Base-by-base conservation (phyloP, 2,329 filamentous ascomycete species). In the Penicillium sp. region DNA sequence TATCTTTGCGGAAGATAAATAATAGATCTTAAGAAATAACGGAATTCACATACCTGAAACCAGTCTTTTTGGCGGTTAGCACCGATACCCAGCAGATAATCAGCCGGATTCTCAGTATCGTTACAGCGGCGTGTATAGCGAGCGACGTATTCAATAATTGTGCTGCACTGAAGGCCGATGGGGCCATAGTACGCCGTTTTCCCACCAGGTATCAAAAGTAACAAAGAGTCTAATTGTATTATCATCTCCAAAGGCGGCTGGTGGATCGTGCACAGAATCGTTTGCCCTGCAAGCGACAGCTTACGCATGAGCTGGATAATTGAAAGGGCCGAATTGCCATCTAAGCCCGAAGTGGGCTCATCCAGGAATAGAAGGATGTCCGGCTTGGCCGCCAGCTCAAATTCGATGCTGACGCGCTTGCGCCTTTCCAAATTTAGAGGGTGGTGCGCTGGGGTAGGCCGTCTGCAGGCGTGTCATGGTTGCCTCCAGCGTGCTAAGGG, bases 341-440 rank as follows among this genome's bases (percentile, higher is more conserved):
- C 83, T 5, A 85, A 79, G 5, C 82, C 83, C 3, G 81, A 84
- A 3, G 77, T 78, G 1, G 77, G 77, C 63, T 87, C 85, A 52
- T 87, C 84, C 14, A 87, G 72, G 67, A 87, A 87, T 6, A 37
- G 33, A 67, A 86, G 80, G 19, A 87, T 74, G 21, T 82, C 82
- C 6, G 67, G 68, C 39, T 67, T 69, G 7, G 67, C 62, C 5
- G 64, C 67, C 22, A 69, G 55, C 47, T 69, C 67, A 14, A 69
- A 63, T 13, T 65, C 66, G 9, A 68, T 68, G 5, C 60, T 65
- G 24, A 68, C 52, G 16, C 64, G 55, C 52, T 73, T 73, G 8
- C 70, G 64, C 55, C 71, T 68, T 60, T 73, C 70, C 7, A 37
- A 16, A 37, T 37, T 16, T 37, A 37, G 33, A 61, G 46, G 58